phyloP scores from a whole-genome alignment of 23 red algal genomes.

The Gracilaria domingensis region DNA sequence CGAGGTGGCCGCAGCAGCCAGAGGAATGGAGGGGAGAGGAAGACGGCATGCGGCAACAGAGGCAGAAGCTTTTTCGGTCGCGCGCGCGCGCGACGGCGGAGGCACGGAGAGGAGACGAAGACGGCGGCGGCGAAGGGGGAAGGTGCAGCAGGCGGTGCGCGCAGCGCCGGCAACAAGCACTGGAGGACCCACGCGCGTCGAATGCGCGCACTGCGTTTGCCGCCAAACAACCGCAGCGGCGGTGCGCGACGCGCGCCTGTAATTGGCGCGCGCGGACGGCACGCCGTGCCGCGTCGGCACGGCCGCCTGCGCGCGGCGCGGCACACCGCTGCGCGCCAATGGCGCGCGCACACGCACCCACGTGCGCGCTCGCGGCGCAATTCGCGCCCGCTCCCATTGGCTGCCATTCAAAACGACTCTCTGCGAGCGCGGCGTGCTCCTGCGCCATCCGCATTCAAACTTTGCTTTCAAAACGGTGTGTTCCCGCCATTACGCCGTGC shows the following conservation, averaged over 20 bases:
- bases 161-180: too few relatives aligned
- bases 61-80: not conserved
- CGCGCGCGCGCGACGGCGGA: not conserved
- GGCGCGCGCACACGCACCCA: not conserved
- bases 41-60: slow-evolving; percentile 21
- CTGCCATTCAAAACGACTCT: slow-evolving; percentile 9
- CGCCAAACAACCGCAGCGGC: not conserved
- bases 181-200: too few relatives aligned
- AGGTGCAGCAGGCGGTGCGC: too few relatives aligned
- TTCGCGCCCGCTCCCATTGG: slow-evolving; percentile 14
- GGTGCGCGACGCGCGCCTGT: not conserved
- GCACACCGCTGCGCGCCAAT: not conserved
- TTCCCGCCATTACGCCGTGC: slow-evolving; percentile 32
- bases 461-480: slow-evolving; percentile 21
- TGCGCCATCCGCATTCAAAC: slow-evolving; percentile 13
- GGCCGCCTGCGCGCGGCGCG: not conserved
- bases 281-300: too few relatives aligned
- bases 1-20: slow-evolving; percentile 4
- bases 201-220: too few relatives aligned
- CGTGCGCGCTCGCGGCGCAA: not conserved
- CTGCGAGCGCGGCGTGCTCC: not conserved
- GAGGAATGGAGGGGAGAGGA: not conserved
- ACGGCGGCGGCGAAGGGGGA: not conserved
- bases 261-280: not conserved
- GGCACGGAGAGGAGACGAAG: not conserved